These are phyloP conservation scores for Lipomyces yamanashiensis DNA, from an alignment of 805 yeast genomes.

Conservation along the genomic window DNA sequence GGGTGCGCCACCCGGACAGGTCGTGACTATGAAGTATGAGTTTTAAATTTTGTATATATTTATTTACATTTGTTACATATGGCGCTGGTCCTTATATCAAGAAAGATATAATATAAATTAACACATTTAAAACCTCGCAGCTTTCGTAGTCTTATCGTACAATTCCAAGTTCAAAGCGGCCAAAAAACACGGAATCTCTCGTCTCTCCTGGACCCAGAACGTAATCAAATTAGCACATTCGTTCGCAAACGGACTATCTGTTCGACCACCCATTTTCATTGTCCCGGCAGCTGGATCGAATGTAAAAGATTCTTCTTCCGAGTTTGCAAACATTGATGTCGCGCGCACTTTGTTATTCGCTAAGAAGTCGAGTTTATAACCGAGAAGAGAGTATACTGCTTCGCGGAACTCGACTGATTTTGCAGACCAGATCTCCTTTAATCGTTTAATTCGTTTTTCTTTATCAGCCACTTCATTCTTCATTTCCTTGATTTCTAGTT, in stretches of 20 bases:
- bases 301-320: conserved; percentile 53
- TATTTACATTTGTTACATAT: neutral
- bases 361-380: conserved; percentile 72
- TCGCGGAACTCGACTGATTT: conserved; percentile 75
- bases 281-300: conserved; percentile 62
- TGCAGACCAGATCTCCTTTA: conserved; percentile 48
- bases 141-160: conserved; percentile 52
- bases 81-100: neutral
- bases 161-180: conserved; percentile 73
- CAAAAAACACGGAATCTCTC: conserved; percentile 76
- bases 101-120: neutral
- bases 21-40: conserved; percentile 9
- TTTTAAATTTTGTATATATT: neutral
- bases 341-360: conserved; percentile 61
- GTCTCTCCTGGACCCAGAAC: conserved; percentile 69
- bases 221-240: conserved; percentile 59
- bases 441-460: conserved; percentile 58
- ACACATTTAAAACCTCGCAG: conserved; percentile 21
- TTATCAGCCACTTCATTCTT: conserved; percentile 55
- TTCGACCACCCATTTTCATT: conserved; percentile 53
- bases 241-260: conserved; percentile 43
- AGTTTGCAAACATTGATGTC: conserved; percentile 52
- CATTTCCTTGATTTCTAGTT: conserved; percentile 55
- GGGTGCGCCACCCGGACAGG: conserved; percentile 13
- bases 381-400: conserved; percentile 68